Evolutionary conservation across 164 flowering plant species (phyloP), one percentile per base, ranked within the genome.

Genomic region (Euptelea pleiosperma): DNA sequence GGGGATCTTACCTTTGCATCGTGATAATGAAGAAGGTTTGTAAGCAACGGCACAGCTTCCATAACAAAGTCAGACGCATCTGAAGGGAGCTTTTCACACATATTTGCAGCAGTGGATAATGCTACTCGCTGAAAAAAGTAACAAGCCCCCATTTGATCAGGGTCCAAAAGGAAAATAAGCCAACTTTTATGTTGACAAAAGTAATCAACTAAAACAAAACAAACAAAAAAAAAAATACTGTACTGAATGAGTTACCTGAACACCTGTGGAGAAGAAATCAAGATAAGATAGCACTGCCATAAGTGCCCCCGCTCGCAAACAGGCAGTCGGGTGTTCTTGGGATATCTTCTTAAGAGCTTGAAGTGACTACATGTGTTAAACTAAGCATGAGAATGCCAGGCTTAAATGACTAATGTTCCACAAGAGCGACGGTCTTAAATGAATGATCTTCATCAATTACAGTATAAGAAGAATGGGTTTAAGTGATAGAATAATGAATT

Each of bases 41-140:
- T 91, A 70, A 94, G 76, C 43, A 89, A 71, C 29, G 99, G 99
- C 37, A 94, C 96, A 60, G 97, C 96, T 69, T 91, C 98, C 96
- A 91, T 91, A 61, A 91, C 99, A 82, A 85, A 91, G 70, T 94
- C 99, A 57, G 99, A 81, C 19, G 99, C 97, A 87, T 94, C 99
- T 4, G 98, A 84, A 56, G 99, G 96, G 41, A 94, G 96, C 58
- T 94, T 94, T 82, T 86, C 91, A 78, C 99, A 94, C 88, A 94
- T 94, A 73, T 94, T 94, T 69, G 96, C 99, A 68, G 99, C 99
- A 66, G 99, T 94, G 43, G 97, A 80, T 36, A 94, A 61, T 60
- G 99, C 99, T 30, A 94, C 98, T 58, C 99, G 78, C 99, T 94
- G 75, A 29, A 68, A 60, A 30, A 29, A 30, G 18, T n/a, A 21